A percentile compares a stretch with the other conserved stretches of the same genome.
Conservation (phyloP, 192 early-diverging fungal species). For the Allomyces javanicus region DNA sequence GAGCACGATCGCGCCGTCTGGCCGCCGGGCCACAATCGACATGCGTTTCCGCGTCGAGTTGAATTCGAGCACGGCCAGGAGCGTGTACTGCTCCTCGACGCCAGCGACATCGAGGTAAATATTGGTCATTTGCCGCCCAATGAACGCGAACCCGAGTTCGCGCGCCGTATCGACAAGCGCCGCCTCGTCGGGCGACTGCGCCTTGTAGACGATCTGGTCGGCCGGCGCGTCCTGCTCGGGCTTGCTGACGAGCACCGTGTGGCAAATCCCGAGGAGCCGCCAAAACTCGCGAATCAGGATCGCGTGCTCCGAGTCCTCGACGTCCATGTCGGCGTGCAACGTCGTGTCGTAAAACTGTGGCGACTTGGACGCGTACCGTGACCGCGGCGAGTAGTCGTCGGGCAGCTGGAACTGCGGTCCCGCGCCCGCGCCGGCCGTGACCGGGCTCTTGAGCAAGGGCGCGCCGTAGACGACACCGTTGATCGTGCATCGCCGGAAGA, state of each 20-base stretch:
- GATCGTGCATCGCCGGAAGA: constrained; percentile 85
- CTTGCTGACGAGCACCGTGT: constrained; percentile 81
- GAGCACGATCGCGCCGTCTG: constrained; percentile 59
- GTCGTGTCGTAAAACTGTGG: constrained; percentile 8
- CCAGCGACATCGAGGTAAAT: constrained; percentile 53
- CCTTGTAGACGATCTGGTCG: constrained; percentile 29
- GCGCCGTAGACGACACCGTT: constrained; percentile 66
- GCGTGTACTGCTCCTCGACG: constrained; percentile 40
- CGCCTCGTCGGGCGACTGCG: constrained; percentile 67
- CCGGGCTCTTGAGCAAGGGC: constrained; percentile 13
- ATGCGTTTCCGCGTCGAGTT: constrained; percentile 91
- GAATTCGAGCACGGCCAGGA: constrained; percentile 80
- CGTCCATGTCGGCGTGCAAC: constrained; percentile 16
- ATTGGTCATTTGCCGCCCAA: constrained; percentile 30
- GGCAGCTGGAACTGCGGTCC: constrained; percentile 4
- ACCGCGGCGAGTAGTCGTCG: constrained; percentile 2
- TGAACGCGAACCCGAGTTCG: constrained; percentile 56
- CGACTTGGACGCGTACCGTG: background rate
- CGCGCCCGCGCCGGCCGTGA: constrained; percentile 8
- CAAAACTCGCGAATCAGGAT: constrained; percentile 64
- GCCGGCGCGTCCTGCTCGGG: constrained; percentile 10
- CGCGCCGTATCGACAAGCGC: constrained; percentile 61
- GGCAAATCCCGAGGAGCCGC: constrained; percentile 72
- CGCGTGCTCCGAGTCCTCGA: constrained; percentile 20
- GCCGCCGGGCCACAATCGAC: constrained; percentile 63